These are phyloP conservation scores for Apiosordaria backusii DNA, from an alignment of 495 filamentous ascomycete genomes.

Conservation along the genomic window DNA sequence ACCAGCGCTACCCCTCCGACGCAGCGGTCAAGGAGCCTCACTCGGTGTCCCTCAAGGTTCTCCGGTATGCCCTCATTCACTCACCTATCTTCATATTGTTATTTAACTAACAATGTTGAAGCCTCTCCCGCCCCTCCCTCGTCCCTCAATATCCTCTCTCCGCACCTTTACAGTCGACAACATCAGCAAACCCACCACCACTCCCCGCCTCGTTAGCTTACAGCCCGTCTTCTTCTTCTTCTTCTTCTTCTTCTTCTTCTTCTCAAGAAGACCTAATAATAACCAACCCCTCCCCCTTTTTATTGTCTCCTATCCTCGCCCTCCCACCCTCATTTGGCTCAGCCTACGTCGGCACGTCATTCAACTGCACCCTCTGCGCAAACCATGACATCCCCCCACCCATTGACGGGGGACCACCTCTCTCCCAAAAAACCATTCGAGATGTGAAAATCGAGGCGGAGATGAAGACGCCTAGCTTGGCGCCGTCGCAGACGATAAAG, in stretches of 20 bases:
- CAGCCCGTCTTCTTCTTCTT: not conserved
- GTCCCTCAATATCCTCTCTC: constrained; percentile 49
- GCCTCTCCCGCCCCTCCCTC: constrained; percentile 53
- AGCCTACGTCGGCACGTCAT: constrained; percentile 93
- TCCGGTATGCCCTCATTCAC: constrained; percentile 46
- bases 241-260: not conserved
- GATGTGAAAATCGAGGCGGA: constrained; percentile 82
- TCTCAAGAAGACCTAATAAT: not conserved
- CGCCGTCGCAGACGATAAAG: too few species aligned
- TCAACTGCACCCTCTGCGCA: constrained; percentile 88
- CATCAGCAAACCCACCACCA: constrained; percentile 11
- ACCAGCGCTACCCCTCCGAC: constrained; percentile 50
- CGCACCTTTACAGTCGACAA: constrained; percentile 24
- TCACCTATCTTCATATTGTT: not conserved
- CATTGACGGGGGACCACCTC: constrained; percentile 15
- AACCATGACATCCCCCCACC: constrained; percentile 70
- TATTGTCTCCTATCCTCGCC: constrained; percentile 63
- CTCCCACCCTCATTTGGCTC: constrained; percentile 89
- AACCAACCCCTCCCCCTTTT: constrained; percentile 45
- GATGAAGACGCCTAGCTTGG: constrained; percentile 77
- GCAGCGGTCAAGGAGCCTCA: constrained; percentile 68
- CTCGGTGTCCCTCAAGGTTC: constrained; percentile 80
- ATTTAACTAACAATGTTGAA: constrained; percentile 20
- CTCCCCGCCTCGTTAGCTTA: constrained; percentile 48
- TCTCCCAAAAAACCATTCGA: constrained; percentile 54